These are phyloP conservation scores for Torulaspora gathmanii DNA, from an alignment of 805 yeast species.

Conservation along the genomic window DNA sequence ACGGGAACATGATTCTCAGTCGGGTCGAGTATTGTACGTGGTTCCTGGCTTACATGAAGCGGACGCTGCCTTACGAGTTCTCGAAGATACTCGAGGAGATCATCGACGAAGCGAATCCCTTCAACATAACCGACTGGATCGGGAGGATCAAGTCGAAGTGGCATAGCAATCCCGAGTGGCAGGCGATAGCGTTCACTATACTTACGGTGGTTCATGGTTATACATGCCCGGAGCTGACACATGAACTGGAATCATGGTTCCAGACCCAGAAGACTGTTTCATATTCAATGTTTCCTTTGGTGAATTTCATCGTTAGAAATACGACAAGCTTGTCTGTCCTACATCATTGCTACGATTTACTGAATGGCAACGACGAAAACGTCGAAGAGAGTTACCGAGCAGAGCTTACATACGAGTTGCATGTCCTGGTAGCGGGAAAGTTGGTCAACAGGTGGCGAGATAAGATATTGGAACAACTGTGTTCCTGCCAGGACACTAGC, in stretches of 20 bases:
- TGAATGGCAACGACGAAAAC: conserved; percentile 10
- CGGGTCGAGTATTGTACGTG: conserved; percentile 16
- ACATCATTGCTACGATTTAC: conserved; percentile 22
- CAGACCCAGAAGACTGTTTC: conserved; percentile 9
- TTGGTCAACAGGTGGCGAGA: conserved; percentile 29
- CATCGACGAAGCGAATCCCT: conserved; percentile 10
- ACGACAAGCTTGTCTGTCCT: conserved; percentile 15
- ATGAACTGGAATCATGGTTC: conserved; percentile 19
- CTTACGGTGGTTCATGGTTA: conserved; percentile 17
- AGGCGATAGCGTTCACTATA: conserved; percentile 13
- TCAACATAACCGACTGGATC: conserved; percentile 9
- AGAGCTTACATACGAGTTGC: conserved; percentile 19
- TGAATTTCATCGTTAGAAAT: conserved; percentile 17
- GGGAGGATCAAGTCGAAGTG: conserved; percentile 7
- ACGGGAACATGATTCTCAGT: conserved; percentile 18
- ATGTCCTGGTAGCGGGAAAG: conserved; percentile 20
- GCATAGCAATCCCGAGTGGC: conserved; percentile 13
- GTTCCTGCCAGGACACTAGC: conserved; percentile 23
- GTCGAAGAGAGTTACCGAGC: conserved; percentile 19
- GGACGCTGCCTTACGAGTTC: conserved; percentile 11
- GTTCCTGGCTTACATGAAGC: conserved; percentile 19
- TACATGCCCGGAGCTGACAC: conserved; percentile 9
- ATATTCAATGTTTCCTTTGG: conserved; percentile 20
- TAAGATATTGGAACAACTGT: conserved; percentile 23
- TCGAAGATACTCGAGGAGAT: conserved; percentile 10